These are phyloP conservation scores for Plasmodium inui DNA, from an alignment of 169 alveolate species.

Conservation along the genomic window DNA sequence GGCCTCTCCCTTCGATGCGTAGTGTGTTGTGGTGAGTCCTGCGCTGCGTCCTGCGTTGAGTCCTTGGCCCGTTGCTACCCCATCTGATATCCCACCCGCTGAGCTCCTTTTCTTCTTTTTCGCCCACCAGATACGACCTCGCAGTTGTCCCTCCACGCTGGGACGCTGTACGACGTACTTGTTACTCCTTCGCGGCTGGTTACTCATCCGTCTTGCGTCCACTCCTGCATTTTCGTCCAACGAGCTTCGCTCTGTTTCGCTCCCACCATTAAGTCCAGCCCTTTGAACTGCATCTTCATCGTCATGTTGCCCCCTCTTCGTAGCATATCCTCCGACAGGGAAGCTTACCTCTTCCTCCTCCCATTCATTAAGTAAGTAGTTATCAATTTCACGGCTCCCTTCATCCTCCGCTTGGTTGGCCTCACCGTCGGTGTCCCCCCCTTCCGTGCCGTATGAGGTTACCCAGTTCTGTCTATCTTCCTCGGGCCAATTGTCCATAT, in stretches of 20 bases:
- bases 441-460: neutral
- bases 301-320: neutral
- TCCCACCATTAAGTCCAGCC: neutral
- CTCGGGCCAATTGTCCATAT: neutral
- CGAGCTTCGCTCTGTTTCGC: neutral
- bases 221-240: neutral
- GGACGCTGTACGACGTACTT: neutral
- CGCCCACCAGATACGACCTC: neutral
- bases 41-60: neutral
- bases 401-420: neutral
- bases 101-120: neutral
- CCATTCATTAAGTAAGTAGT: neutral
- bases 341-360: neutral
- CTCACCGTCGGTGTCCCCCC: neutral
- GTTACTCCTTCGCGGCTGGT: neutral
- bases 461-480: neutral
- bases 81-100: neutral
- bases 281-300: neutral
- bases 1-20: neutral
- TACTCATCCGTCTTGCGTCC: neutral
- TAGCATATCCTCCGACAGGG: neutral
- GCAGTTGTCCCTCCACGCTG: conserved; percentile 1
- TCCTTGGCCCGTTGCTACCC: neutral
- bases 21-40: no score
- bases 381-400: neutral